Conservation (phyloP, 768 basidiomycete species). For the Thelephora ganbajun region DNA sequence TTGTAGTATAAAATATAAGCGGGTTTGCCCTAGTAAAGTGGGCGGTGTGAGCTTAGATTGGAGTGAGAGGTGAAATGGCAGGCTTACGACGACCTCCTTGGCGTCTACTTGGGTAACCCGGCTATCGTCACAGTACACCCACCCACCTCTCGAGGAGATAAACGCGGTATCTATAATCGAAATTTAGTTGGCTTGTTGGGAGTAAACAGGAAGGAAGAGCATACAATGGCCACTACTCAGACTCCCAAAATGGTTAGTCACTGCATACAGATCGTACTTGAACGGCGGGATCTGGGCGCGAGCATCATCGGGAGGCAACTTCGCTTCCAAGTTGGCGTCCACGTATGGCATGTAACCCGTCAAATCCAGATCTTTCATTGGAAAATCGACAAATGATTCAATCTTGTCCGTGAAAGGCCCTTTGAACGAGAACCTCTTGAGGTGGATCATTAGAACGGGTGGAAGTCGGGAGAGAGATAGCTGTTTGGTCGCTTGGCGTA, state of each 20-base stretch:
- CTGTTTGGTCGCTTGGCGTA: constrained; percentile 75
- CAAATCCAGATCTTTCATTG: constrained; percentile 41
- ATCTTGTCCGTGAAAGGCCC: constrained; percentile 93
- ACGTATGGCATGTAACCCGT: constrained; percentile 68
- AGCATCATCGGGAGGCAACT: constrained; percentile 68
- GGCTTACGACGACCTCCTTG: constrained; percentile 72
- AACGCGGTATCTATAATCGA: constrained; percentile 71
- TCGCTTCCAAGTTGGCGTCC: constrained; percentile 18
- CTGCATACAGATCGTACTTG: constrained; percentile 86
- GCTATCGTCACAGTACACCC: constrained; percentile 93
- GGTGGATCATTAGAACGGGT: constrained; percentile 81
- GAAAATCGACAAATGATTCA: constrained; percentile 90
- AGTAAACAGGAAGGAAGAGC: constrained; percentile 16
- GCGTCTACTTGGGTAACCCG: constrained; percentile 60
- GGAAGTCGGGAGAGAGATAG: constrained; percentile 87
- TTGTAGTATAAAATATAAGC: constrained; percentile 69
- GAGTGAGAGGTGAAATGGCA: constrained; percentile 4
- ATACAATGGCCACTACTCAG: constrained; percentile 91
- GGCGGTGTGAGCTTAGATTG: constrained; percentile 12
- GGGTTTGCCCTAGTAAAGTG: constrained; percentile 37
- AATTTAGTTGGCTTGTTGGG: neutral
- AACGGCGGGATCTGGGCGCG: constrained; percentile 78
- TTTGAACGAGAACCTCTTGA: constrained; percentile 85
- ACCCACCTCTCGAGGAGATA: constrained; percentile 73
- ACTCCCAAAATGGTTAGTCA: constrained; percentile 93